phyloP scores from a whole-genome alignment of 352 stramenopile genomes.

The Phytophthora lateralis region DNA sequence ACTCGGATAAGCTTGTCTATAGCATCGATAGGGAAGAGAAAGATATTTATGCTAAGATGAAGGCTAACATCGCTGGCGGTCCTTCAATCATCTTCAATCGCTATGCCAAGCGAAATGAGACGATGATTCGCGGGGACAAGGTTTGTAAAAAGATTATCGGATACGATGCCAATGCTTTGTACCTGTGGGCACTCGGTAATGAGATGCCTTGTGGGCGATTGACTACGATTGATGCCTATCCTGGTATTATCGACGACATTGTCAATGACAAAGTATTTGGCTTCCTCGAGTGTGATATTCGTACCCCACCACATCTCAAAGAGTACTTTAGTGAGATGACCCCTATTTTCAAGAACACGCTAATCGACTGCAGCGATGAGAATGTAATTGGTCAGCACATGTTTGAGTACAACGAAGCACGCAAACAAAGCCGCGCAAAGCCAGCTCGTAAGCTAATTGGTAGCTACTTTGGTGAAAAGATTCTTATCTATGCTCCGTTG shows the following conservation, averaged over 20 bases:
- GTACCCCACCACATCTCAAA: neutral
- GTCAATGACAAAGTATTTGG: neutral
- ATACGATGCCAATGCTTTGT: neutral
- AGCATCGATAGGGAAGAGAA: conserved; percentile 7
- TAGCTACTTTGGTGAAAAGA: neutral
- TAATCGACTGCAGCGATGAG: neutral
- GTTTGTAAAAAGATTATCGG: conserved; percentile 4
- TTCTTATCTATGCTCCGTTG: neutral
- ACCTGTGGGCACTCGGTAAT: neutral
- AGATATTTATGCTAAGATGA: conserved; percentile 12
- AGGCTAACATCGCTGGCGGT: conserved; percentile 6
- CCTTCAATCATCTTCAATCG: conserved; percentile 4
- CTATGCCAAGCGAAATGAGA: conserved; percentile 9
- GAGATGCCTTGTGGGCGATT: neutral
- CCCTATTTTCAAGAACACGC: neutral
- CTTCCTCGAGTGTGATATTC: neutral
- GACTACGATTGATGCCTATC: neutral
- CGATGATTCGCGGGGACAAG: neutral
- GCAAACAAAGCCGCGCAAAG: neutral
- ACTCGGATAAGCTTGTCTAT: conserved; percentile 3
- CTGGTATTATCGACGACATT: neutral
- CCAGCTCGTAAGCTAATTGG: neutral
- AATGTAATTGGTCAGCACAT: neutral
- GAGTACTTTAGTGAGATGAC: too few species aligned
- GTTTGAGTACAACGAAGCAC: neutral